phyloP scores from a whole-genome alignment of 805 yeast genomes.

The Kuraishia ogatae region DNA sequence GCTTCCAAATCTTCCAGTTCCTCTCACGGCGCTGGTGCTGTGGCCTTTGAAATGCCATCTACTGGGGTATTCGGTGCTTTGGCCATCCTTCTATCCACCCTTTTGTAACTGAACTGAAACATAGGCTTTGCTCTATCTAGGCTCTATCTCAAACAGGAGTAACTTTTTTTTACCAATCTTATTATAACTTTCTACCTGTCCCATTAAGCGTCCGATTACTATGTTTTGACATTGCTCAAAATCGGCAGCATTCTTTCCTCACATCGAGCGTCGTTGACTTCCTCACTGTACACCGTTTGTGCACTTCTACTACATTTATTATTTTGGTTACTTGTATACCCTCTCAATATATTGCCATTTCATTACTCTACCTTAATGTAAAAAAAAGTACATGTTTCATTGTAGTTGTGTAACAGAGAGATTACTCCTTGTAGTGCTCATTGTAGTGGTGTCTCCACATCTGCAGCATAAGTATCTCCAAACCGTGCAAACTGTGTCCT shows the following conservation, averaged over 20 bases:
- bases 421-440: neutral
- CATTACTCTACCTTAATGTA: too few species aligned
- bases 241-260: neutral
- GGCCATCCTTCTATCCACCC: neutral
- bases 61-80: neutral
- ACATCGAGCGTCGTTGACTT: neutral
- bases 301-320: neutral
- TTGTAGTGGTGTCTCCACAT: neutral
- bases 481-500: slow-evolving; percentile 26
- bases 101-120: neutral
- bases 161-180: too few species aligned
- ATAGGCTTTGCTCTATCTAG: too few species aligned
- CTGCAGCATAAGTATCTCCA: neutral
- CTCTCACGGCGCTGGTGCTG: neutral
- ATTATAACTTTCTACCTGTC: neutral
- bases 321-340: neutral
- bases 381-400: too few species aligned
- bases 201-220: too few species aligned
- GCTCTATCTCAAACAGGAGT: too few species aligned
- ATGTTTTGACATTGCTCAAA: neutral
- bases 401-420: neutral
- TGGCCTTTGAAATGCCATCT: neutral
- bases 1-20: slow-evolving; percentile 8
- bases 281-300: neutral
- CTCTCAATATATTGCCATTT: neutral